Percentiles rank a stretch among this genome's conserved stretches.
Evolutionary conservation across 208 protist species (phyloP).

Genomic region (Strigomonas galati): DNA sequence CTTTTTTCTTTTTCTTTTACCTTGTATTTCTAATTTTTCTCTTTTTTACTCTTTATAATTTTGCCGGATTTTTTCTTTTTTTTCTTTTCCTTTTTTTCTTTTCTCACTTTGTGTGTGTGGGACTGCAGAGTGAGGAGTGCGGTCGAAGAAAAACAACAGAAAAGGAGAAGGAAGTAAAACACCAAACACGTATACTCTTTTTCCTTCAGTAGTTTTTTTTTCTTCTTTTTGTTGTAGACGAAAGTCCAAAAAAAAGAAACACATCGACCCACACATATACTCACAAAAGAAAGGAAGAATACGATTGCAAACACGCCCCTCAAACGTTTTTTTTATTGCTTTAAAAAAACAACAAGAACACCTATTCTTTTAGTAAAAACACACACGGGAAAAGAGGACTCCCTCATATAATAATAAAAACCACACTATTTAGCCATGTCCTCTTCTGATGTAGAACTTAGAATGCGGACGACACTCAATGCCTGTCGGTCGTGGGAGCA

Average conservation of each 20-base stretch:
- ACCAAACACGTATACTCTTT: not conserved
- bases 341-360: not conserved
- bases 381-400: no score
- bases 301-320: not conserved
- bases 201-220: slow-evolving; percentile 8
- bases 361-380: not conserved
- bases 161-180: not conserved
- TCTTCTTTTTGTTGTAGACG: slow-evolving; percentile 7
- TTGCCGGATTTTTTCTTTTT: slow-evolving; percentile 5
- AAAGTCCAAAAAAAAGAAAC: not conserved
- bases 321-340: not conserved
- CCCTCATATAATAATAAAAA: no score
- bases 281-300: not conserved
- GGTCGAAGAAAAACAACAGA: not conserved
- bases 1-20: slow-evolving; percentile 3
- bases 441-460: no score
- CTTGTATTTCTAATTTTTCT: not conserved
- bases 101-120: slow-evolving; percentile 3
- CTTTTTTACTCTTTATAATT: slow-evolving; percentile 2
- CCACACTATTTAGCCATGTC: no score
- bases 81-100: slow-evolving; percentile 11
- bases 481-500: no score
- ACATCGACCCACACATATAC: no score
- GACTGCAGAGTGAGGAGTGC: not conserved
- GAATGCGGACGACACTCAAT: no score